Percentiles rank a stretch among this genome's conserved stretches.
phyloP scores from a whole-genome alignment of 441 rosid species.

The Erysimum pusillum region DNA sequence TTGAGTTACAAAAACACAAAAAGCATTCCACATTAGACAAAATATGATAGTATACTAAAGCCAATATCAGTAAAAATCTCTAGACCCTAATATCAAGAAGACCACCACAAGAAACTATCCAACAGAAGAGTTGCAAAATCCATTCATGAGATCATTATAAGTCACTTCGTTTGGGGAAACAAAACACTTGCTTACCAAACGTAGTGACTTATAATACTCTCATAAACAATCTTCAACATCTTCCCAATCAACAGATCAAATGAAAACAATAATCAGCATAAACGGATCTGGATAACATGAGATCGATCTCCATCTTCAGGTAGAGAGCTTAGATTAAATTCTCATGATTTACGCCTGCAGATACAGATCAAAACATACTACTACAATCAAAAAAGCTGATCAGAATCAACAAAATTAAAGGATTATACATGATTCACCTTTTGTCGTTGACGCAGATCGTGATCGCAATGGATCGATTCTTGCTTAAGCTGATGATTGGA shows the following conservation, averaged over 20 bases:
- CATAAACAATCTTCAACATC: constrained; percentile 27
- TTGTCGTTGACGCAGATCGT: not conserved
- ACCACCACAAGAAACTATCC: not conserved
- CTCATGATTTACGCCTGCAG: not conserved
- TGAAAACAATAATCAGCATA: no score
- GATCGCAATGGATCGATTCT: constrained; percentile 1
- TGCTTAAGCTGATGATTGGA: not conserved
- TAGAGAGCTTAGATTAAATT: no score
- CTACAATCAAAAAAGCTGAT: not conserved
- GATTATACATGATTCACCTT: constrained; percentile 2
- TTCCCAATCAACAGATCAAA: not conserved
- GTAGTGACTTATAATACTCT: constrained; percentile 45
- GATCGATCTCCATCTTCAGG: not conserved
- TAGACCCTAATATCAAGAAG: not conserved
- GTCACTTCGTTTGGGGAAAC: constrained; percentile 26
- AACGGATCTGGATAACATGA: no score
- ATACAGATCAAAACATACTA: not conserved
- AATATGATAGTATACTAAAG: not conserved
- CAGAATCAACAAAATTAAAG: not conserved
- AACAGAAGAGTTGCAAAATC: constrained; percentile 7
- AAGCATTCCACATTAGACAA: not conserved
- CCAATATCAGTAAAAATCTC: no score
- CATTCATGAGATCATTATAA: constrained; percentile 28
- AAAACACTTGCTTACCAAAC: constrained; percentile 15
- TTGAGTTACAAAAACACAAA: not conserved